Evolutionary conservation across 306 rosid genomes (phyloP).

Genomic region (Vigna hirtella): DNA sequence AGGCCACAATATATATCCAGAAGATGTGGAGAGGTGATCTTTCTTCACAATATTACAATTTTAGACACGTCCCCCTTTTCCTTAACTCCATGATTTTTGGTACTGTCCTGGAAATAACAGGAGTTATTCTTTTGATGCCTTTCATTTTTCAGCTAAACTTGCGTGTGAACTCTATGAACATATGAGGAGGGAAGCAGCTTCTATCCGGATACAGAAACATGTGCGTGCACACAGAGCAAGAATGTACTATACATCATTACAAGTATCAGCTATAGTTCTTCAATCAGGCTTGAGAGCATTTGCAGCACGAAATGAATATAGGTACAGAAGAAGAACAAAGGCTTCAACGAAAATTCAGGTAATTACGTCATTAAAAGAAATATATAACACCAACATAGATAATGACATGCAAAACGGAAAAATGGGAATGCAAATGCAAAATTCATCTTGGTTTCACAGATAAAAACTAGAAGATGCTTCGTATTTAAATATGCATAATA

Average conservation of each 20-base stretch:
- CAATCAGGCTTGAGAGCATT: conserved; percentile 85
- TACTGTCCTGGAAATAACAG: conserved; percentile 32
- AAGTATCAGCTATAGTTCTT: conserved; percentile 67
- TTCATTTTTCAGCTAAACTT: conserved; percentile 62
- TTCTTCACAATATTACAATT: conserved; percentile 32
- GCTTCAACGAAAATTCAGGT: conserved; percentile 82
- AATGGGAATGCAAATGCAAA: conserved; percentile 1
- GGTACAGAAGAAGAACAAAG: conserved; percentile 75
- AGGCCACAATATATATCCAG: conserved; percentile 70
- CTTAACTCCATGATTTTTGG: neutral
- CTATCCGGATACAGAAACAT: conserved; percentile 78
- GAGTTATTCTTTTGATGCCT: conserved; percentile 15
- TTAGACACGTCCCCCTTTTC: conserved; percentile 1
- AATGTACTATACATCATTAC: conserved; percentile 60
- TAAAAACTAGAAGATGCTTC: conserved; percentile 17
- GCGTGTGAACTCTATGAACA: conserved; percentile 68
- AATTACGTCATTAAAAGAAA: conserved; percentile 37
- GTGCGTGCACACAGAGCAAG: conserved; percentile 64
- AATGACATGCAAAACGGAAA: conserved; percentile 13
- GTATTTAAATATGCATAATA: conserved; percentile 14
- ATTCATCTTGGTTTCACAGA: too few species aligned
- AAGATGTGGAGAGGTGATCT: conserved; percentile 76
- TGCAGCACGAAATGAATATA: conserved; percentile 75
- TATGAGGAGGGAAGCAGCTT: conserved; percentile 83
- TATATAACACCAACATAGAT: conserved; percentile 34